Conservation (phyloP, 2,329 filamentous ascomycete genomes). For the Rutstroemia sp. region DNA sequence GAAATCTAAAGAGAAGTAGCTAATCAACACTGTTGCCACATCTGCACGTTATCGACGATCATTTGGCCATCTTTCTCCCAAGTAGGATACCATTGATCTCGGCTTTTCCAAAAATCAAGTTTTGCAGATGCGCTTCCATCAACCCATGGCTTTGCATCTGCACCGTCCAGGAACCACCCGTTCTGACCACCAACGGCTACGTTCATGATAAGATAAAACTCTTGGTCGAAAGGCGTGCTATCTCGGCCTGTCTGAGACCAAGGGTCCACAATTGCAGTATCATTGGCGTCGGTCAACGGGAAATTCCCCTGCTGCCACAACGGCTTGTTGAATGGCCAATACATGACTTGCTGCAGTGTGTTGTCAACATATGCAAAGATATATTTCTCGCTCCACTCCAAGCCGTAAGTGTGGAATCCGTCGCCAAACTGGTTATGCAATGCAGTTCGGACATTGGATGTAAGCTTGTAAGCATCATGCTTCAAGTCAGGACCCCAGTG, state of each 20-base stretch:
- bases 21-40: constrained; percentile 62
- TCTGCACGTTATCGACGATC: constrained; percentile 61
- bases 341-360: constrained; percentile 71
- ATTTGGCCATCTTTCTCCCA: constrained; percentile 59
- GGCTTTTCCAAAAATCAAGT: constrained; percentile 69
- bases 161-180: constrained; percentile 74
- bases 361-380: constrained; percentile 81
- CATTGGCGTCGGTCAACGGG: constrained; percentile 55
- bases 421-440: constrained; percentile 67
- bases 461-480: constrained; percentile 77
- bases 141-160: constrained; percentile 70
- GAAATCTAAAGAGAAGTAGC: not conserved
- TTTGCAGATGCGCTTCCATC: constrained; percentile 58
- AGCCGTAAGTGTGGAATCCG: constrained; percentile 69
- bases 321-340: constrained; percentile 62
- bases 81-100: constrained; percentile 59
- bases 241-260: constrained; percentile 55
- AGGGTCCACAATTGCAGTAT: constrained; percentile 53
- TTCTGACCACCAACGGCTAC: constrained; percentile 71
- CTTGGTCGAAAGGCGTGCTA: constrained; percentile 67
- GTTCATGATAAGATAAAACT: constrained; percentile 71
- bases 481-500: constrained; percentile 71
- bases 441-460: constrained; percentile 68
- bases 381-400: constrained; percentile 86
- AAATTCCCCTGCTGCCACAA: constrained; percentile 66